phyloP scores from a whole-genome alignment of 2,329 filamentous ascomycete genomes.

The Cercospora sp. region DNA sequence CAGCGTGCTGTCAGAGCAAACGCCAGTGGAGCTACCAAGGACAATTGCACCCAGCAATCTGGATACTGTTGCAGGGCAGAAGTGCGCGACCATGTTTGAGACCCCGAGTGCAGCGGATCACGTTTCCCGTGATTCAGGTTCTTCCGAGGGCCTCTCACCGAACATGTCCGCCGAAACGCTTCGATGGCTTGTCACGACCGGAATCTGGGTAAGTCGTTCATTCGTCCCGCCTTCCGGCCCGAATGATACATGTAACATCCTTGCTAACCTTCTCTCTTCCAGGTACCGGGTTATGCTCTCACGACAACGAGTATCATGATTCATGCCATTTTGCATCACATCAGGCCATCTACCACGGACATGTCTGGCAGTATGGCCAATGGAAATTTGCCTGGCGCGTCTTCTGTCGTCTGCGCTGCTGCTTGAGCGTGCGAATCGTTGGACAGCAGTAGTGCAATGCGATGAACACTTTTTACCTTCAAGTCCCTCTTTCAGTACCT shows the following conservation, averaged over 20 bases:
- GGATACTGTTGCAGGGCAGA: conserved; percentile 10
- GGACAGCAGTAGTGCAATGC: background rate
- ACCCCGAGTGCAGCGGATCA: background rate
- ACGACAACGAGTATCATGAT: background rate
- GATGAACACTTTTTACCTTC: background rate
- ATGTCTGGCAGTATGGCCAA: background rate
- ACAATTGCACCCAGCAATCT: background rate
- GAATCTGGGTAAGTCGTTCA: background rate
- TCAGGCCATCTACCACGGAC: background rate
- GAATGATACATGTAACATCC: background rate
- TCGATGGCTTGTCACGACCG: conserved; percentile 18
- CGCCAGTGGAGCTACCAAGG: background rate
- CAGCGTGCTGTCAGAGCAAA: conserved; percentile 1
- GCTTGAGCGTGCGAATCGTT: background rate
- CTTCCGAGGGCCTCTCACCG: conserved; percentile 2
- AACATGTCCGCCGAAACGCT: background rate
- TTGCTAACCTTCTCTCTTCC: background rate
- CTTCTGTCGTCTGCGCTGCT: background rate
- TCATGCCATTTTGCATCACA: background rate
- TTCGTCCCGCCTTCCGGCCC: background rate
- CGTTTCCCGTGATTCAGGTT: background rate
- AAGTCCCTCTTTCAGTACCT: background rate
- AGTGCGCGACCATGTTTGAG: conserved; percentile 6
- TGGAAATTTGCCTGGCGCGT: background rate
- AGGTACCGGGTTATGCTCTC: background rate